These are phyloP conservation scores for Hamamelis virginiana DNA, from an alignment of 164 flowering plant genomes.

Conservation along the genomic window DNA sequence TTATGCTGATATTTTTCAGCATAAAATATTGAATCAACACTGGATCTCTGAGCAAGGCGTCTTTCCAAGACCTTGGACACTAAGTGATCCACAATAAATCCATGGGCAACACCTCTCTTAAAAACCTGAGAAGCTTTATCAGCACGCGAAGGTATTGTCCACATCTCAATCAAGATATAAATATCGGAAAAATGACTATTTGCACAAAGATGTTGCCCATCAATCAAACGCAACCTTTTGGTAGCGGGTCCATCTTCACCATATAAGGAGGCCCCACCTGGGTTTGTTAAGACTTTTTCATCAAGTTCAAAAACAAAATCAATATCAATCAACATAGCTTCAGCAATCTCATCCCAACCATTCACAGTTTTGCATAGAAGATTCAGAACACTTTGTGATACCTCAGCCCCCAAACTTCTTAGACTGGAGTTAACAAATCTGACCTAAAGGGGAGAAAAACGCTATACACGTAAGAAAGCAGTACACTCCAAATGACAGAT, in stretches of 20 bases:
- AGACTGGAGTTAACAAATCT: conserved; percentile 73
- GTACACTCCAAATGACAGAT: neutral
- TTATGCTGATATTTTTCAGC: conserved; percentile 47
- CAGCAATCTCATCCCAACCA: conserved; percentile 82
- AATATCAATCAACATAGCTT: conserved; percentile 73
- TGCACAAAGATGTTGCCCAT: conserved; percentile 43
- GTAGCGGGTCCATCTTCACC: conserved; percentile 50
- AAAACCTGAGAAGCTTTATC: conserved; percentile 83
- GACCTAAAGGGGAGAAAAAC: conserved; percentile 53
- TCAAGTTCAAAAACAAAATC: conserved; percentile 59
- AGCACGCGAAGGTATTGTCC: conserved; percentile 77
- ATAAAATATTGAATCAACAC: conserved; percentile 34
- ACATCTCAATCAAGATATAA: conserved; percentile 79
- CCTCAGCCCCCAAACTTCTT: conserved; percentile 70
- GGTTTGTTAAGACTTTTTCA: conserved; percentile 34
- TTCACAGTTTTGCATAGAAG: conserved; percentile 68
- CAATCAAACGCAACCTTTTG: conserved; percentile 39
- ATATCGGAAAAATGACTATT: conserved; percentile 70
- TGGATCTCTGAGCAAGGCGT: conserved; percentile 57
- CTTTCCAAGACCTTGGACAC: conserved; percentile 87
- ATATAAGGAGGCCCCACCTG: conserved; percentile 44
- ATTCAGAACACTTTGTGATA: conserved; percentile 77
- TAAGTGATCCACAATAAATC: conserved; percentile 61
- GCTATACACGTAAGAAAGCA: neutral
- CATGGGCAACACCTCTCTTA: conserved; percentile 88